phyloP scores from a whole-genome alignment of 805 yeast species.

The Spathaspora hagerdaliae region DNA sequence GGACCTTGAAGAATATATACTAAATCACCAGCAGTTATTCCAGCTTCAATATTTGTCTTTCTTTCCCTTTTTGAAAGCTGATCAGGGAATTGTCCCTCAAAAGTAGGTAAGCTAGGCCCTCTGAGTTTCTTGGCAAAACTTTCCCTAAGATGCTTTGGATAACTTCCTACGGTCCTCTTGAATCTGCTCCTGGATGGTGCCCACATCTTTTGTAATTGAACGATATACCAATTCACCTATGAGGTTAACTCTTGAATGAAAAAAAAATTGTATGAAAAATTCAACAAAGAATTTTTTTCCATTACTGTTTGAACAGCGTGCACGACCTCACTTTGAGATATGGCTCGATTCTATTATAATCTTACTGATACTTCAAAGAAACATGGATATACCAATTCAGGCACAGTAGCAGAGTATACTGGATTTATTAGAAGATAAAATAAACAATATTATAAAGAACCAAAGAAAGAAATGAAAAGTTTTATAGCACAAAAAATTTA shows the following conservation, averaged over 20 bases:
- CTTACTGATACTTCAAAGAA: too few species aligned
- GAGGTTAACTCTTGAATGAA: too few species aligned
- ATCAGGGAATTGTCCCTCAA: conserved; percentile 18
- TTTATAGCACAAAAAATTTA: background rate
- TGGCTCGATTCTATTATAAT: too few species aligned
- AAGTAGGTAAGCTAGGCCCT: conserved; percentile 31
- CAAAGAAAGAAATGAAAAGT: background rate
- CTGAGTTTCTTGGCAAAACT: conserved; percentile 16
- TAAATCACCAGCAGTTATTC: conserved; percentile 69
- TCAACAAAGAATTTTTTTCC: too few species aligned
- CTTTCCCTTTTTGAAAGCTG: conserved; percentile 21
- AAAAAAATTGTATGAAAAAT: too few species aligned
- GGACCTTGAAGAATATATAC: conserved; percentile 71
- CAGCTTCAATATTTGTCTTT: conserved; percentile 48
- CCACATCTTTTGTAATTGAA: conserved; percentile 8
- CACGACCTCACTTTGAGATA: too few species aligned
- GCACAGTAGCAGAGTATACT: background rate
- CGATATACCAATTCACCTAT: too few species aligned
- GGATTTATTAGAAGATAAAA: background rate
- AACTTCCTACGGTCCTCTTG: conserved; percentile 30
- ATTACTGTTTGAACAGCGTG: too few species aligned
- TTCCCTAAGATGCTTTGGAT: conserved; percentile 29
- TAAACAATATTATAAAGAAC: background rate
- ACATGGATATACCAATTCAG: too few species aligned
- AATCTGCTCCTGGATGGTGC: conserved; percentile 26